phyloP scores from a whole-genome alignment of 208 protist genomes.

The Acanthamoeba castellanii region DNA sequence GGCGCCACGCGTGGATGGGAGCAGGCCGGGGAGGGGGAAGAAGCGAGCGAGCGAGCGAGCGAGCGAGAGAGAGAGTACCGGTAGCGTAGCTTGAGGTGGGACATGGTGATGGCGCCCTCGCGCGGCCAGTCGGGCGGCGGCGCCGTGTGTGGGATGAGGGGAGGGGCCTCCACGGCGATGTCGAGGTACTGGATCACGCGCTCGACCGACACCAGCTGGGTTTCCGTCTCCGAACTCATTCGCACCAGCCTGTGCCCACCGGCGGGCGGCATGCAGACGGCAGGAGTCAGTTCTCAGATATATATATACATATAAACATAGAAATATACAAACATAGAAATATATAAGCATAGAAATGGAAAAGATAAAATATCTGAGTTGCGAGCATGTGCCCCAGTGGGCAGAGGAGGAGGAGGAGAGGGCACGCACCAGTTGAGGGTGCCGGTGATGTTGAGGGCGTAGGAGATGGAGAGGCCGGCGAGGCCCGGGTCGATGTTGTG shows the following conservation, averaged over 20 bases:
- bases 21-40: slow-evolving; percentile 93
- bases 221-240: slow-evolving; percentile 12
- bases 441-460: slow-evolving; percentile 87
- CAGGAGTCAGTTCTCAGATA: too few species aligned
- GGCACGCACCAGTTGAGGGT: slow-evolving; percentile 87
- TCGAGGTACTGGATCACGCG: slow-evolving; percentile 82
- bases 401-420: too few species aligned
- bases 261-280: too few species aligned
- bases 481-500: slow-evolving; percentile 73
- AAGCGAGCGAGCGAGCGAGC: slow-evolving; percentile 94
- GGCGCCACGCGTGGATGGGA: too few species aligned
- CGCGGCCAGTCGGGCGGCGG: slow-evolving; percentile 82
- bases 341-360: background rate
- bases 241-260: slow-evolving; percentile 70
- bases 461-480: slow-evolving; percentile 88
- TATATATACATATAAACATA: too few species aligned
- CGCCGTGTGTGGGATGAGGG: slow-evolving; percentile 7
- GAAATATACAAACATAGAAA: too few species aligned
- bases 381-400: too few species aligned
- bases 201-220: slow-evolving; percentile 77
- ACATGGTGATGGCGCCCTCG: slow-evolving; percentile 82
- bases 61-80: slow-evolving; percentile 25
- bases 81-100: slow-evolving; percentile 48
- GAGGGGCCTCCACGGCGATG: slow-evolving; percentile 70
- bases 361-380: too few species aligned